These are phyloP conservation scores for Sutorius australiensis DNA, from an alignment of 768 basidiomycete genomes.

Conservation along the genomic window DNA sequence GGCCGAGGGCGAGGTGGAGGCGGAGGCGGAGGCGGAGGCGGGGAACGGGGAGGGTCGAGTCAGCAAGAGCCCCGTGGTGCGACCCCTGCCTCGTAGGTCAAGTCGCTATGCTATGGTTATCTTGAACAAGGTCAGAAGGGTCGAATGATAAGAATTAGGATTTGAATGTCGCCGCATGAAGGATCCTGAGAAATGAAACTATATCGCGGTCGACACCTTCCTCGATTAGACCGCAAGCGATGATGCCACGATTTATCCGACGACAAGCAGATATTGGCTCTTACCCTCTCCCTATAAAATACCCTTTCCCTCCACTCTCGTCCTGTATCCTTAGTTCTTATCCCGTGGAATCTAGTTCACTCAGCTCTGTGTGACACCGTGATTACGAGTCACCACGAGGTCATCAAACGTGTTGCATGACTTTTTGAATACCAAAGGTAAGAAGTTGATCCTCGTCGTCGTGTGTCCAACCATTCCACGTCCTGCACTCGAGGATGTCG, in stretches of 20 bases:
- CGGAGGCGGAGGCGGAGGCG: conserved; percentile 32
- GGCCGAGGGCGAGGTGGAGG: conserved; percentile 42
- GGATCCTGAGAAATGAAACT: neutral
- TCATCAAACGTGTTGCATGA: no score
- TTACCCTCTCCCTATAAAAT: no score
- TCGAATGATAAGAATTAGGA: neutral
- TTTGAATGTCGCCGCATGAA: neutral
- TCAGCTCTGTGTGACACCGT: no score
- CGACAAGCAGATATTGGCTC: no score
- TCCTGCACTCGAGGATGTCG: conserved; percentile 15
- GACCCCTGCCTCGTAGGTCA: conserved; percentile 16
- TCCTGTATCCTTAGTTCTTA: neutral
- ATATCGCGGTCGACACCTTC: neutral
- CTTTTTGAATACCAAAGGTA: neutral
- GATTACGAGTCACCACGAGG: no score
- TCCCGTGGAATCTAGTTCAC: no score
- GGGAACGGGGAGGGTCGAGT: conserved; percentile 34
- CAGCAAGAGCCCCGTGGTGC: conserved; percentile 22
- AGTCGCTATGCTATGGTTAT: neutral
- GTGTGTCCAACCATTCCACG: neutral
- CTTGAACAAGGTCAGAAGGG: neutral
- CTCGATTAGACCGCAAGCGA: neutral
- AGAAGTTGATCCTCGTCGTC: neutral
- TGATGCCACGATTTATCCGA: no score
- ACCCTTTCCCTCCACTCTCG: no score